Base-by-base conservation (phyloP, 176 grass and related monocot species). In the Aegilops bicornis region DNA sequence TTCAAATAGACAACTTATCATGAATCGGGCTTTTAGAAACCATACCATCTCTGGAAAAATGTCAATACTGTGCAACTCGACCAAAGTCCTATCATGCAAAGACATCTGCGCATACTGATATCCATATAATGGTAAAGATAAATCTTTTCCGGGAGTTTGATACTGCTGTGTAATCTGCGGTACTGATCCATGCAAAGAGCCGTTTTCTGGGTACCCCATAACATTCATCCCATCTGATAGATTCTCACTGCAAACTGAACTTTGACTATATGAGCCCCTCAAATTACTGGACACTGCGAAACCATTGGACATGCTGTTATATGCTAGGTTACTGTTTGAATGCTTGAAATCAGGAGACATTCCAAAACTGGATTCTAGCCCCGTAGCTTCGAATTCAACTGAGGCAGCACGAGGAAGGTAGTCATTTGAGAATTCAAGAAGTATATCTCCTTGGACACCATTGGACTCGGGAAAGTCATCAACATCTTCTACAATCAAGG, bases 21-120 rank as follows among this genome's bases (percentile, higher is more conserved):
- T 59, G 52, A 76, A 79, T 52, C 6, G 17, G 10, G 43, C 30
- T 76, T 61, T 75, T 64, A 88, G 56, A 17, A 62, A 85, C 5
- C 83, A 59, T 95, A 93, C 89, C 89, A 50, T 80, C 50, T 93
- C 93, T 17, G 83, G 86, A 68, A 65, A 89, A 64, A 95, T 78
- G 56, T 89, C 91, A 42, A 95, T 91, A 79, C 89, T 92, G 48
- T 87, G 83, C 45, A 95, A 78, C 84, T 95, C 93, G 14, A 95
- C 80, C 58, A 95, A 87, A 54, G 88, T 89, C 84, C 89, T 89
- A 27, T 95, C 86, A 83, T 91, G 78, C 68, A 95, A 73, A 65
- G 91, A 84, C 93, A 95, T 83, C 81, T 91, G 83, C 59, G 84
- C 86, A 79, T 90, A 95, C 45, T 89, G 86, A 81, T 77, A 86